phyloP scores from a whole-genome alignment of 2,329 filamentous ascomycete genomes.

The Stromatinia cepivora region DNA sequence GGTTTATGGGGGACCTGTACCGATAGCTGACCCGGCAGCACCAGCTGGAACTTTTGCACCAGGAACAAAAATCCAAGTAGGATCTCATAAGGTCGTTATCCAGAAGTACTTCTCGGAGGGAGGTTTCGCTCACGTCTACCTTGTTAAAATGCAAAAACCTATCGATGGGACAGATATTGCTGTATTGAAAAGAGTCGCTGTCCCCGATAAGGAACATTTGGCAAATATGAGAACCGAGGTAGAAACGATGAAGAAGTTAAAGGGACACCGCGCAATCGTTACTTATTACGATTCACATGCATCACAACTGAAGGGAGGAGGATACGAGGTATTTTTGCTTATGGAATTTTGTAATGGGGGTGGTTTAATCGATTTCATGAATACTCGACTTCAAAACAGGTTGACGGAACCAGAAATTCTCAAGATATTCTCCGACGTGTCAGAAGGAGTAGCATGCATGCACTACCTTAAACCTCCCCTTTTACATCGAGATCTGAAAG shows the following conservation, averaged over 20 bases:
- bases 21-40: constrained; percentile 46
- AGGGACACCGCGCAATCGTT: constrained; percentile 93
- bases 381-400: constrained; percentile 92
- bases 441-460: constrained; percentile 97
- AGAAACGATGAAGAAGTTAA: constrained; percentile 99
- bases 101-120: constrained; percentile 98
- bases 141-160: constrained; percentile 76
- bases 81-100: constrained; percentile 87
- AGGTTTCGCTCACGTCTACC: constrained; percentile 97
- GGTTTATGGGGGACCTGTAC: constrained; percentile 48
- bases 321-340: constrained; percentile 95
- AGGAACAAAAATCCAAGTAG: constrained; percentile 95
- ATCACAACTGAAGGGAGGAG: constrained; percentile 85
- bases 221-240: constrained; percentile 97
- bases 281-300: constrained; percentile 98
- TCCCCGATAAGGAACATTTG: constrained; percentile 92
- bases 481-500: constrained; percentile 92
- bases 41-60: constrained; percentile 87
- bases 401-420: constrained; percentile 97
- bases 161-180: constrained; percentile 44
- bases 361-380: constrained; percentile 99
- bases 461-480: constrained; percentile 95
- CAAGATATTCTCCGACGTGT: constrained; percentile 93
- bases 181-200: constrained; percentile 74
- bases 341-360: constrained; percentile 98